These are phyloP conservation scores for Capronia coronata DNA, from an alignment of 2,329 filamentous ascomycete genomes.

Conservation along the genomic window DNA sequence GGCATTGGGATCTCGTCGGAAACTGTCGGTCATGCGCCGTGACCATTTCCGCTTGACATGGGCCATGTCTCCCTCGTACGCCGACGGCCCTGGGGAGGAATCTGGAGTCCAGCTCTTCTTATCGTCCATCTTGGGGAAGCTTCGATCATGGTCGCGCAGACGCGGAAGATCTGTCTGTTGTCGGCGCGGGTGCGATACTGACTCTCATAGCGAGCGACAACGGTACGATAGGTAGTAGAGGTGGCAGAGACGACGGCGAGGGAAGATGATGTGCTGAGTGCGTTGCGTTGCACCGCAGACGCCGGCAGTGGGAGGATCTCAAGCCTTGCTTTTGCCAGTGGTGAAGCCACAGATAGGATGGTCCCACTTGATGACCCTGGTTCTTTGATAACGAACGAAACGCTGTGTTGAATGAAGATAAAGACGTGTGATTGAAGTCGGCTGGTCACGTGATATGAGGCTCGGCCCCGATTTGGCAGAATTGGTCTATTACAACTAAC, in stretches of 20 bases:
- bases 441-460: too few species aligned
- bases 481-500: too few species aligned
- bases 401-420: too few species aligned
- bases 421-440: too few species aligned
- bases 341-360: conserved; percentile 1
- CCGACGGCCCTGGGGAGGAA: conserved; percentile 20
- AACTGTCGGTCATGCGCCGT: conserved; percentile 29
- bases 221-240: neutral
- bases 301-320: neutral
- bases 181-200: neutral
- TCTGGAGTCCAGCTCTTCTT: conserved; percentile 25
- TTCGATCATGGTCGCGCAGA: neutral
- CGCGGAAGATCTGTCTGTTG: neutral
- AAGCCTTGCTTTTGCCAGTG: neutral
- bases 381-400: neutral
- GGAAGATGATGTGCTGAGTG: neutral
- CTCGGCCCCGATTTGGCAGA: too few species aligned
- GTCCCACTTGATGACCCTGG: neutral
- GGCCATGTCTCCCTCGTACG: conserved; percentile 25
- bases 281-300: too few species aligned
- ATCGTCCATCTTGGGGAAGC: conserved; percentile 21
- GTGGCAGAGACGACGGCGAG: neutral
- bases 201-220: neutral
- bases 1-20: conserved; percentile 31
- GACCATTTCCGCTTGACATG: conserved; percentile 18